Percentiles rank a stretch among this genome's conserved stretches.
Conservation (phyloP, 2,329 filamentous ascomycete genomes). For the Diaporthe sp. region DNA sequence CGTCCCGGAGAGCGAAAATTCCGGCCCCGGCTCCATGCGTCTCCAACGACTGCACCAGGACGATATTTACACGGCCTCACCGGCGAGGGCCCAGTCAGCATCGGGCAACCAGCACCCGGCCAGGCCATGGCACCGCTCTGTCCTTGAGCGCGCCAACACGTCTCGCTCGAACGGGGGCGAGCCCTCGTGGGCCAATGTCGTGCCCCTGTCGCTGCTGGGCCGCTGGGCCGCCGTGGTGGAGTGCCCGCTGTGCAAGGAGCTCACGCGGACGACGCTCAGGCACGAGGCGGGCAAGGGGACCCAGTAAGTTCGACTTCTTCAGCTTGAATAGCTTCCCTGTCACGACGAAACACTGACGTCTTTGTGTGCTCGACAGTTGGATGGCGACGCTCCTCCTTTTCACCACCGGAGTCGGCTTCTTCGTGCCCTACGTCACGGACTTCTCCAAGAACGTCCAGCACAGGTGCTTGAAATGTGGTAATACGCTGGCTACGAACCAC, state of each 20-base stretch:
- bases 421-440: slow-evolving; percentile 18
- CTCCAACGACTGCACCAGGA: not conserved
- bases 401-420: not conserved
- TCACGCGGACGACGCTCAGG: slow-evolving; percentile 1
- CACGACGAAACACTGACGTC: not conserved
- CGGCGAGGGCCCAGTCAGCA: not conserved
- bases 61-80: not conserved
- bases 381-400: slow-evolving; percentile 23
- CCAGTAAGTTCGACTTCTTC: not conserved
- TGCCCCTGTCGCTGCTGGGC: slow-evolving; percentile 32
- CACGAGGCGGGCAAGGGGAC: not conserved
- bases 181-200: slow-evolving; percentile 66
- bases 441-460: slow-evolving; percentile 19
- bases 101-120: not conserved
- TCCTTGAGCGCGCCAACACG: not conserved
- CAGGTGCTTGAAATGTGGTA: slow-evolving; percentile 23
- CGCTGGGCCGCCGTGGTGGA: slow-evolving; percentile 37
- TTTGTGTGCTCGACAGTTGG: not conserved
- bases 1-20: not conserved
- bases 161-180: not conserved
- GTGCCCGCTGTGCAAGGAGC: slow-evolving; percentile 34
- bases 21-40: not conserved
- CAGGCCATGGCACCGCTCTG: not conserved
- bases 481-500: slow-evolving; percentile 5
- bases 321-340: accelerated